Evolutionary conservation across 2,329 filamentous ascomycete species (phyloP), one percentile per base, ranked within the genome.

Genomic region (Ascochyta lentis): DNA sequence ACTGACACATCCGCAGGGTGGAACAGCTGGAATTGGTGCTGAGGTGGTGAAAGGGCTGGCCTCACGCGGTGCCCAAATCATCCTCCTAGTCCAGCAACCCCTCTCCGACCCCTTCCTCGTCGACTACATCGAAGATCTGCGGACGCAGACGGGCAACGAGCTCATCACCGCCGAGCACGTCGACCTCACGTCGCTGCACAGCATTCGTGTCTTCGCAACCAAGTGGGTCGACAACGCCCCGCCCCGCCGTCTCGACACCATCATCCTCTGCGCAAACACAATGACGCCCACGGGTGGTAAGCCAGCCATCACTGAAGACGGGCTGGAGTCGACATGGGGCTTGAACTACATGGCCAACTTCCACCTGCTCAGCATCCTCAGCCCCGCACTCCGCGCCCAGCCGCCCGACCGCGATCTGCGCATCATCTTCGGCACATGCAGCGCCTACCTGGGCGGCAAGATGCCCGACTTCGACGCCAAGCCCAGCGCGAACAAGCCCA

Each of bases 211-310:
- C 60, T 99, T 99, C 74, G 95, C 95, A 12, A 99, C 95, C 0
- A 94, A 92, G 79, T 99, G 96, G 94, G 92, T 99, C 63, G 94
- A 99, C 76, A 98, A 97, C 75, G 86, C 90, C 22, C 94, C 95
- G 3, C 91, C 93, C 8, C 84, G 96, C 53, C 83, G 96, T 43
- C 80, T 99, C 6, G 95, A 99, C 75, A 93, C 94, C 87, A 80
- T 99, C 42, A 85, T 99, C 19, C 83, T 99, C 16, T 96, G 92
- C 74, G 95, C 89, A 9, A 90, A 90, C 40, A 89, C 89, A 0
- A 80, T 92, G 63, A 91, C 89, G 4, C 88, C 91, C 2, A 84
- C 84, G 10, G 90, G 87, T 1, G 81, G 83, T 5, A 78, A 80
- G 61, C 80, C 84, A 26, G 79, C 76, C 1, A 79, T 84, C 61